Conservation (phyloP, 169 alveolate genomes). For the Plasmodium coatneyi region DNA sequence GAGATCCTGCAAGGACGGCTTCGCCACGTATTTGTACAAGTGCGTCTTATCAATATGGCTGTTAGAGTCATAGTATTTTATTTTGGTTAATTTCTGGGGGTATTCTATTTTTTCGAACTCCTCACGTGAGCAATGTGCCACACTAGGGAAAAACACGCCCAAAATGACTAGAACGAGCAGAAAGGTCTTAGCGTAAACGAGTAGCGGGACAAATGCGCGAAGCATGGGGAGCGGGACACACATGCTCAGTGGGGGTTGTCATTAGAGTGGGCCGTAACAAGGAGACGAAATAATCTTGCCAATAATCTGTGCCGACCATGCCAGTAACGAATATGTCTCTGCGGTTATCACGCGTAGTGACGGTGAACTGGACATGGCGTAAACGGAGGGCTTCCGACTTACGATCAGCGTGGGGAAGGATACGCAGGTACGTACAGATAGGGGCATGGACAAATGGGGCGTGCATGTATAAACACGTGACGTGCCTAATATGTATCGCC, state of each 20-base stretch:
- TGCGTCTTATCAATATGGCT: conserved; percentile 28
- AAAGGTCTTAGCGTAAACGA: background rate
- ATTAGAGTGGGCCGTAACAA: background rate
- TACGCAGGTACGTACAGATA: background rate
- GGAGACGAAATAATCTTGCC: background rate
- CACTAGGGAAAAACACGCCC: background rate
- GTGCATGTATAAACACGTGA: background rate
- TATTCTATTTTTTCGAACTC: conserved; percentile 48
- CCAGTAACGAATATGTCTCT: background rate
- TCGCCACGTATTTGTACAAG: conserved; percentile 48
- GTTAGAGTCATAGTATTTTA: conserved; percentile 45
- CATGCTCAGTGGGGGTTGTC: conserved; percentile 5
- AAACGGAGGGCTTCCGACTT: background rate
- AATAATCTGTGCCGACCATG: background rate
- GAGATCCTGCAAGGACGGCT: conserved; percentile 40
- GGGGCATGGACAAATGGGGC: background rate
- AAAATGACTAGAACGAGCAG: background rate
- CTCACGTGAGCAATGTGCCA: conserved; percentile 3
- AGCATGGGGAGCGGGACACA: background rate
- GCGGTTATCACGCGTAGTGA: background rate
- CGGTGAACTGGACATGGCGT: background rate
- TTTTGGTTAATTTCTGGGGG: conserved; percentile 39
- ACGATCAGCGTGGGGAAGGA: background rate
- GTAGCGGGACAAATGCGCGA: background rate
- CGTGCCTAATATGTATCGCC: background rate